A percentile compares a stretch with the other conserved stretches of the same genome.
These are phyloP conservation scores for Salix suchowensis DNA, from an alignment of 345 rosid species.

Conservation along the genomic window DNA sequence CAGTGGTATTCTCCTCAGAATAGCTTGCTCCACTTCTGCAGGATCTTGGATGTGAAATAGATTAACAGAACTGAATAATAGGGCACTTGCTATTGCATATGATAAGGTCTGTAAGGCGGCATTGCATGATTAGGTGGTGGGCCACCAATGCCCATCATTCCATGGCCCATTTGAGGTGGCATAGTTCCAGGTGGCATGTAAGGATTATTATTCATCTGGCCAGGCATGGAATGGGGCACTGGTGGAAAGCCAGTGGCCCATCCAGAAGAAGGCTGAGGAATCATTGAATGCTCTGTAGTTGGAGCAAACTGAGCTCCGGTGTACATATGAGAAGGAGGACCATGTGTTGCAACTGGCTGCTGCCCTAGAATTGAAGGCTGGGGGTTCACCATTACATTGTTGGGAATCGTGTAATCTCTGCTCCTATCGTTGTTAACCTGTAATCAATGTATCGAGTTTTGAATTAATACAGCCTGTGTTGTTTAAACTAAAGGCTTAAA, in stretches of 20 bases:
- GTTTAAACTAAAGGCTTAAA: background rate
- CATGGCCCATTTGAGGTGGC: conserved; percentile 51
- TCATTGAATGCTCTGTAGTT: conserved; percentile 32
- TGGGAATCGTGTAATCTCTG: conserved; percentile 79
- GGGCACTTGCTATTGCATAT: conserved; percentile 30
- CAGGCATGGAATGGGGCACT: conserved; percentile 48
- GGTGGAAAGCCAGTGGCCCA: conserved; percentile 52
- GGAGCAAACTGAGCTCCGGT: conserved; percentile 41
- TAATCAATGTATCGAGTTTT: conserved; percentile 9
- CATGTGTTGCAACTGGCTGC: conserved; percentile 46
- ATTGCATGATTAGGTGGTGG: conserved; percentile 25
- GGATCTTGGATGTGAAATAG: background rate
- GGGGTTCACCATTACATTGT: conserved; percentile 39
- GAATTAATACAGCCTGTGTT: background rate
- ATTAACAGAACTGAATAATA: background rate
- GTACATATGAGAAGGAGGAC: conserved; percentile 43
- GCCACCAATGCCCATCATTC: conserved; percentile 52
- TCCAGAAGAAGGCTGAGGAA: conserved; percentile 55
- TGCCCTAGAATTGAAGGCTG: conserved; percentile 69
- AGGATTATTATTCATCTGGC: conserved; percentile 48
- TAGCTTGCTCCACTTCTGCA: background rate
- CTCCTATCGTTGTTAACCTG: conserved; percentile 93
- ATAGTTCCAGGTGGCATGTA: conserved; percentile 55
- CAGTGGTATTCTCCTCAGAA: background rate
- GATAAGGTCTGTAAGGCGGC: conserved; percentile 42